Evolutionary conservation across 805 yeast species (phyloP).

Genomic region (Myxozyma neglecta): DNA sequence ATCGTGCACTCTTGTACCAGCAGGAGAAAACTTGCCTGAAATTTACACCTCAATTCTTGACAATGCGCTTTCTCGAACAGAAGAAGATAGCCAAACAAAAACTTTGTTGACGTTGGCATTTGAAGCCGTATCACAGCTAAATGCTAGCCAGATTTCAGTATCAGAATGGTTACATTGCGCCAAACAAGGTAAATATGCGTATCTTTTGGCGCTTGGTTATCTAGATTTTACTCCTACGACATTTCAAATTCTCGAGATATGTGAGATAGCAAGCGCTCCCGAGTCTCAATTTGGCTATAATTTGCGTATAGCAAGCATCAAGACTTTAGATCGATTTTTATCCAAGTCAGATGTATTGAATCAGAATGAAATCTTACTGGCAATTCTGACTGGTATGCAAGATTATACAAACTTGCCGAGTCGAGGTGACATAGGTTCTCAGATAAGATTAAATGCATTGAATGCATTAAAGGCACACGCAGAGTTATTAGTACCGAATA

Average conservation of each 20-base stretch:
- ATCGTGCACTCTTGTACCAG: not conserved
- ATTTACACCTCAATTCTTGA: conserved; percentile 35
- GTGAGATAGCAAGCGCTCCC: conserved; percentile 4
- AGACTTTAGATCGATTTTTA: conserved; percentile 3
- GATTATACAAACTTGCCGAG: conserved; percentile 71
- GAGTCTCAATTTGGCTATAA: conserved; percentile 4
- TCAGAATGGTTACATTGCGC: conserved; percentile 8
- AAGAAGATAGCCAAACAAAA: conserved; percentile 10
- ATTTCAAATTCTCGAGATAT: not conserved
- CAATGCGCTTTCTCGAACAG: conserved; percentile 17
- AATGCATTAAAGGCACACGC: conserved; percentile 42
- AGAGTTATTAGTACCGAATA: not conserved
- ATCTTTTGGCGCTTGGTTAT: conserved; percentile 8
- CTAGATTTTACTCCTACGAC: not conserved
- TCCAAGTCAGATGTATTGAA: not conserved
- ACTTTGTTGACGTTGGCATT: conserved; percentile 5
- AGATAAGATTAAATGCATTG: conserved; percentile 58
- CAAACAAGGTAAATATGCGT: conserved; percentile 15
- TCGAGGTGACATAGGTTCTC: conserved; percentile 91
- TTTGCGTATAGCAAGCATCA: conserved; percentile 2
- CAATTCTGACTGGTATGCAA: conserved; percentile 47
- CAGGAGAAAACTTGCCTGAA: conserved; percentile 39
- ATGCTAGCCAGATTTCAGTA: not conserved
- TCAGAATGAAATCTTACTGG: not conserved
- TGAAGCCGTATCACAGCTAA: conserved; percentile 1